phyloP scores from a whole-genome alignment of 2,329 filamentous ascomycete genomes.

The Aureobasidium pullulans region DNA sequence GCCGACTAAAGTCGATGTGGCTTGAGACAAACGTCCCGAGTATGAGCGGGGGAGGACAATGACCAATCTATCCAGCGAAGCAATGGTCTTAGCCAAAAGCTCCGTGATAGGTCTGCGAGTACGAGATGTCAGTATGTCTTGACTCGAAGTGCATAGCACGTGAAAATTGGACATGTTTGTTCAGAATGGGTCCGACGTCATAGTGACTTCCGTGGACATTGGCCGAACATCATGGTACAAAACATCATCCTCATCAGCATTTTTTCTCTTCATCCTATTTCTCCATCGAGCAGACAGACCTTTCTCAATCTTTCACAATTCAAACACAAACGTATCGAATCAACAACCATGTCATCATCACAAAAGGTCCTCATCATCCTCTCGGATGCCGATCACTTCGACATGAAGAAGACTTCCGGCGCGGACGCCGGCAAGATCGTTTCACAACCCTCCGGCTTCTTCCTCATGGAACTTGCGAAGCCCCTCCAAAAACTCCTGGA shows the following conservation, averaged over 20 bases:
- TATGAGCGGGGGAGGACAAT: no score
- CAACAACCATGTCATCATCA: background rate
- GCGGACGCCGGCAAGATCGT: constrained; percentile 21
- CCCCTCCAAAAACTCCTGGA: constrained; percentile 31
- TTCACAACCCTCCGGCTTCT: constrained; percentile 29
- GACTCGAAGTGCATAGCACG: background rate
- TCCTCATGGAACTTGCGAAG: constrained; percentile 35
- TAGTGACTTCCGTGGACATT: constrained; percentile 1
- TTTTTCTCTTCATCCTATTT: background rate
- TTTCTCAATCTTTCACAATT: background rate
- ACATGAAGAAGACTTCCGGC: constrained; percentile 26
- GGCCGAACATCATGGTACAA: background rate
- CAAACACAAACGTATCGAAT: background rate
- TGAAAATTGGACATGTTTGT: background rate
- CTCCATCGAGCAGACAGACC: background rate
- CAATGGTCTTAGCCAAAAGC: no score
- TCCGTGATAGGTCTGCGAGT: no score
- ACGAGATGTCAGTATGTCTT: background rate
- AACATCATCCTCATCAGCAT: background rate
- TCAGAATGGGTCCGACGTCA: background rate
- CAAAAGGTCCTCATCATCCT: constrained; percentile 41
- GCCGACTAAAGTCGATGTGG: no score
- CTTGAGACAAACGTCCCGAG: no score
- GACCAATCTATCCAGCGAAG: no score
- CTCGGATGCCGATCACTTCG: constrained; percentile 35